Base-by-base conservation (phyloP, 1,284 basidiomycete species). In the Sparassis latifolia region DNA sequence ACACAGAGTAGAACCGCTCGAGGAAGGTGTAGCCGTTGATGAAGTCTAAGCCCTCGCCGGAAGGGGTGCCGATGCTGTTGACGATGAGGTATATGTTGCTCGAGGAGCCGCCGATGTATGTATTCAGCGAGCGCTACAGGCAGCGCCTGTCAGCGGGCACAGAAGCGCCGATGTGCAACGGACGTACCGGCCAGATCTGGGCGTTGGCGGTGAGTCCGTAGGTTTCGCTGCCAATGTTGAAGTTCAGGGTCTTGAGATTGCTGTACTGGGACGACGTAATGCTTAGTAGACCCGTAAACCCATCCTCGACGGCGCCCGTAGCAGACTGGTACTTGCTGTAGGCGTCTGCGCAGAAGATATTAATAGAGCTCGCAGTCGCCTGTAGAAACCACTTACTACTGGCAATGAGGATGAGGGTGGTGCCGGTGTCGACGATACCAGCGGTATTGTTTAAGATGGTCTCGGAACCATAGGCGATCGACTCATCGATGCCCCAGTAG, bases 11-110 rank as follows among this genome's bases (percentile, higher is more conserved):
- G 53, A 58, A 57, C 9, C 54, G 51, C 50, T 60, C 55, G 45
- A 57, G 49, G 47, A 54, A 59, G 9, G 50, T 38, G 37, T 49
- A 45, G 40, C 56, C 58, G 41, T 52, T 51, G 54, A 61, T 55
- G 48, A 60, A 60, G 48, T 60, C 58, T 35, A 61, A 47, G n/a
- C 59, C 59, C 5, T 39, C 47, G 2, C 73, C 71, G 43, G 63
- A 62, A 0, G 60, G 40, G 45, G 35, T 40, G 10, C 73, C 72
- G 43, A 75, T 50, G 55, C 74, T 61, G 47, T 55, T 66, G 20
- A 78, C 69, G 52, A 77, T 66, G 48, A 77, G 69, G 55, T 78
- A 79, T 50, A 77, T 75, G 50, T 63, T 63, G 47, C 59, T 60
- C 5, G 56, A 56, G 2, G 62, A 60, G 20, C 78, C 78, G 42